A percentile compares a stretch with the other conserved stretches of the same genome.
phyloP scores from a whole-genome alignment of 768 basidiomycete genomes.

The Nidularia pulvinata region DNA sequence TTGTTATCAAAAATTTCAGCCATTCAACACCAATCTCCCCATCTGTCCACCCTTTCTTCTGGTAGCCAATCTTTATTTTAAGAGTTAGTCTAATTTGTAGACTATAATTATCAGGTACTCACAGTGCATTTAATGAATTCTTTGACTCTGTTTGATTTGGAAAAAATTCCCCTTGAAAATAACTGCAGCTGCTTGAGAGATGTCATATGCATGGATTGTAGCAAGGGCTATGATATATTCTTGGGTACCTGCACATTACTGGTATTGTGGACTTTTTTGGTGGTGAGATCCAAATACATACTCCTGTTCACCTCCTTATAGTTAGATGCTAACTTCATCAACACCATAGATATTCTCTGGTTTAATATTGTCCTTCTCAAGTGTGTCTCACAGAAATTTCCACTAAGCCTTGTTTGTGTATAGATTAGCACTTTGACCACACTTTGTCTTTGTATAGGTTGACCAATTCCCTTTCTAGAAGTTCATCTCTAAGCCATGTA shows the following conservation, averaged over 20 bases:
- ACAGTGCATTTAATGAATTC: slow-evolving; percentile 19
- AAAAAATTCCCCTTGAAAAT: slow-evolving; percentile 28
- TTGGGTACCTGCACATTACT: slow-evolving; percentile 22
- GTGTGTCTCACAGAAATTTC: slow-evolving; percentile 11
- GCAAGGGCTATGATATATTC: slow-evolving; percentile 40
- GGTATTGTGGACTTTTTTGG: slow-evolving; percentile 21
- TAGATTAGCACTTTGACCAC: slow-evolving; percentile 22
- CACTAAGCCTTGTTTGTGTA: slow-evolving; percentile 19
- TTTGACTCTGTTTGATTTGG: slow-evolving; percentile 20
- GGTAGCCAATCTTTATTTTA: slow-evolving; percentile 14
- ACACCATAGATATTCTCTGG: neutral
- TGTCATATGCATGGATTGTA: slow-evolving; percentile 38
- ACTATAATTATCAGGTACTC: slow-evolving; percentile 1
- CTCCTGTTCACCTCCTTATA: neutral
- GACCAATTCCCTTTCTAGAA: neutral
- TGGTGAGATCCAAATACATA: neutral
- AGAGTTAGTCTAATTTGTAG: neutral
- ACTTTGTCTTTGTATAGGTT: slow-evolving; percentile 5
- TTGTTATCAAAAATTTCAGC: slow-evolving; percentile 28
- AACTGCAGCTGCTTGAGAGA: slow-evolving; percentile 17
- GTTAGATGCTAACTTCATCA: neutral
- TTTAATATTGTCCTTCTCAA: neutral
- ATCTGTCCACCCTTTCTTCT: slow-evolving; percentile 30
- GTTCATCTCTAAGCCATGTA: slow-evolving; percentile 6
- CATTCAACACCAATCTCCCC: slow-evolving; percentile 31